These are phyloP conservation scores for Cytospora leucostoma DNA, from an alignment of 2,329 filamentous ascomycete genomes.

Conservation along the genomic window DNA sequence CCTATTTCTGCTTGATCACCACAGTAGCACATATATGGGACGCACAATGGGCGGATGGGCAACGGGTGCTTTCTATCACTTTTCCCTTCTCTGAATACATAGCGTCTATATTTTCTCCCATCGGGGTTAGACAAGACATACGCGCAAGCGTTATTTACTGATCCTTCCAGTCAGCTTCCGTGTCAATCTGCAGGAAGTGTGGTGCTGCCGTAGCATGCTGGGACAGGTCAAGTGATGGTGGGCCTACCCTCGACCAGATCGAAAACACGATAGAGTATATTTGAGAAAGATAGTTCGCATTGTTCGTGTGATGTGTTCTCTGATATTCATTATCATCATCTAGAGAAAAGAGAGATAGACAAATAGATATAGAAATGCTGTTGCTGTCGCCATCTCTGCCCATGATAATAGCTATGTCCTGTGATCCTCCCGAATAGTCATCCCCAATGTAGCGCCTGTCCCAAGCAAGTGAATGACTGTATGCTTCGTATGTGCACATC, in stretches of 20 bases:
- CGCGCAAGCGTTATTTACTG: background rate
- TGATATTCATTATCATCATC: slow-evolving; percentile 21
- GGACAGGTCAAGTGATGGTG: background rate
- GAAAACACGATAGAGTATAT: background rate
- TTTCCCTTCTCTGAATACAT: background rate
- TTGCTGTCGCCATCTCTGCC: slow-evolving; percentile 3
- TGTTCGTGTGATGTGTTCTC: background rate
- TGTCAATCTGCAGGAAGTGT: background rate
- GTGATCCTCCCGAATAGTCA: slow-evolving; percentile 7
- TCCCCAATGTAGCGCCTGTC: background rate
- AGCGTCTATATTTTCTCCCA: background rate
- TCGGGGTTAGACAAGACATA: background rate
- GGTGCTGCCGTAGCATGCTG: background rate
- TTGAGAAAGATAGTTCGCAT: background rate
- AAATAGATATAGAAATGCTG: background rate
- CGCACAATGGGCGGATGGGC: background rate
- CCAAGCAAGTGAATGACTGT: slow-evolving; percentile 13
- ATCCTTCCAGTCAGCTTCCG: background rate
- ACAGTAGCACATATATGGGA: background rate
- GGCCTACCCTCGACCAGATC: background rate
- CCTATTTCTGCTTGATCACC: background rate
- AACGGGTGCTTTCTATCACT: background rate
- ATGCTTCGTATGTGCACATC: slow-evolving; percentile 14
- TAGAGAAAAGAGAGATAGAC: slow-evolving; percentile 17
- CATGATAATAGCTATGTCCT: slow-evolving; percentile 1